Evolutionary conservation across 2,329 filamentous ascomycete species (phyloP), one percentile per base, ranked within the genome.

Genomic region (Claviceps sp.): DNA sequence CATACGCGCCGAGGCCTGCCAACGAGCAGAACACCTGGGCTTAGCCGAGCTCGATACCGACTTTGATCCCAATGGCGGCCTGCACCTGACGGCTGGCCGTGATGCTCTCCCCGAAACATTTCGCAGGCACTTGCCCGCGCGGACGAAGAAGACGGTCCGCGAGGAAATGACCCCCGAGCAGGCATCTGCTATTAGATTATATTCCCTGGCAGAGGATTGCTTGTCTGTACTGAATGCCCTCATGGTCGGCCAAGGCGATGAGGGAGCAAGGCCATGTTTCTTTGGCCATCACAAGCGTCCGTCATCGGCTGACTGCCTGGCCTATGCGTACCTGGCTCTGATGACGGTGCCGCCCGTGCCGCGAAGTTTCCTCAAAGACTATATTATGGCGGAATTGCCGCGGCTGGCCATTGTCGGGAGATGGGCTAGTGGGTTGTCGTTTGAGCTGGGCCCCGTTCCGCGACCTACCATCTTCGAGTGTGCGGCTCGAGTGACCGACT

Each of bases 271-370:
- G 3, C 50, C 69, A n/a, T 56, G 61, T 26, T 69, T 70, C 55
- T 65, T 69, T 47, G 39, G 54, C 2, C 51, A 53, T 45, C 53
- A 14, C 45, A 63, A 4, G 49, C 42, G 34, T 16, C n/a, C 65
- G 2, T 65, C 66, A 0, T 66, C 58, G 22, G 55, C 94, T 23
- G 90, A 96, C 66, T 95, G 87, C 62, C 66, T 96, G 46, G 83
- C 81, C 0, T 79, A 88, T 60, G 93, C 83, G 11, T 95, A 94
- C 64, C 71, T 97, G 38, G 76, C 80, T 2, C 69, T 96, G 48
- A 85, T 93, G 71, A 71, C 85, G 22, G 68, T 72, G 50, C 66
- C 68, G 7, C 61, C 66, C 13, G 72, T 76, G 3, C 74, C 74
- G 3, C 67, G 68, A 45, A 59, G 64, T 11, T 70, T 70, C 49